Percentiles rank a stretch among this genome's conserved stretches.
Evolutionary conservation across 2,329 filamentous ascomycete genomes (phyloP).

Genomic region (Pyricularia sp.): DNA sequence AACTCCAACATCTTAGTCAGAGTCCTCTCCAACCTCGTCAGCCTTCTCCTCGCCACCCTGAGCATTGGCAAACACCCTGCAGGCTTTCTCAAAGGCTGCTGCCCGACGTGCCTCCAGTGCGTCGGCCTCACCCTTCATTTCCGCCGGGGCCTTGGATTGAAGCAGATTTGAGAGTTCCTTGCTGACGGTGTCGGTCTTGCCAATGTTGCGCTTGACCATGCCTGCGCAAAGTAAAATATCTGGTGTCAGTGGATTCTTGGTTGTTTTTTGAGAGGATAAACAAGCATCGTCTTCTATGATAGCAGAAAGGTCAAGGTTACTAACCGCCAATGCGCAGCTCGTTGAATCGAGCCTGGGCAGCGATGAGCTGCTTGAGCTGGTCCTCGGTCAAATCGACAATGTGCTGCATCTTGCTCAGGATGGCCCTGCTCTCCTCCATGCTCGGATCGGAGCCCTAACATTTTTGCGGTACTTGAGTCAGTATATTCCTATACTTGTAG

Average conservation of each 20-base stretch:
- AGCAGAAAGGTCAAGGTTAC: neutral
- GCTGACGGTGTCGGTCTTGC: constrained; percentile 11
- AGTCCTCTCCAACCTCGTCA: constrained; percentile 15
- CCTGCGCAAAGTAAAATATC: constrained; percentile 7
- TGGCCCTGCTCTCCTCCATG: constrained; percentile 13
- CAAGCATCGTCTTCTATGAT: neutral
- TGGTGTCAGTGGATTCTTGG: neutral
- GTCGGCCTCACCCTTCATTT: constrained; percentile 12
- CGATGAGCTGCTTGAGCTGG: constrained; percentile 14
- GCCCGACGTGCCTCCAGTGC: constrained; percentile 12
- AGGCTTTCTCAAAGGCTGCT: constrained; percentile 12
- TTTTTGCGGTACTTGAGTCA: neutral
- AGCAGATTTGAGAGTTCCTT: constrained; percentile 12
- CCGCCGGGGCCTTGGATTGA: constrained; percentile 12
- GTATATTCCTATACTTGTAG: neutral
- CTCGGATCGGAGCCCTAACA: constrained; percentile 11
- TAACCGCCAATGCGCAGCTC: constrained; percentile 9
- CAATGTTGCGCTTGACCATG: constrained; percentile 15
- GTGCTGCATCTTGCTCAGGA: constrained; percentile 14
- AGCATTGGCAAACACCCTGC: constrained; percentile 11
- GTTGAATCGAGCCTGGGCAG: constrained; percentile 11
- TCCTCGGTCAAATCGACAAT: constrained; percentile 16
- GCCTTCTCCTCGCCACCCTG: constrained; percentile 13
- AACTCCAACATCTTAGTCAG: constrained; percentile 8
- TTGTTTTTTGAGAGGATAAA: neutral